Evolutionary conservation across 108 stramenopile species (phyloP).

Genomic region (Cafeteria roenbergensis): DNA sequence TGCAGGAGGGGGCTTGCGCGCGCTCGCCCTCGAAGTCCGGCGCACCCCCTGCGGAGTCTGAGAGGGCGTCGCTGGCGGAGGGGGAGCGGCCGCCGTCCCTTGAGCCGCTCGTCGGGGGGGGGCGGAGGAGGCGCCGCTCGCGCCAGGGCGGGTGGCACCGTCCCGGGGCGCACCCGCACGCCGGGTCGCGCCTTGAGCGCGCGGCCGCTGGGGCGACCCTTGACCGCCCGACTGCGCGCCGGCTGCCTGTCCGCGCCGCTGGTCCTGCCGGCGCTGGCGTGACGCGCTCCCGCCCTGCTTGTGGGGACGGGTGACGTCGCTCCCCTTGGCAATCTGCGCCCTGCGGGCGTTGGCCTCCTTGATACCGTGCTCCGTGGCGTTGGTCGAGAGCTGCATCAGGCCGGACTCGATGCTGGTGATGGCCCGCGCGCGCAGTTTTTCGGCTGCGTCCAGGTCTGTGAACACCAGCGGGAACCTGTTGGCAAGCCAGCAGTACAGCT

Average conservation of each 20-base stretch:
- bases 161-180: background rate
- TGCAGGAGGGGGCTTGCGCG: too few relatives aligned
- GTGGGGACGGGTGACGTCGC: background rate
- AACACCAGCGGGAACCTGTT: background rate
- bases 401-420: background rate
- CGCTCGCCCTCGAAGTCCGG: too few relatives aligned
- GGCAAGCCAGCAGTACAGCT: constrained; percentile 5
- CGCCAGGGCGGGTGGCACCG: too few relatives aligned
- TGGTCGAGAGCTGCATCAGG: too few relatives aligned
- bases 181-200: background rate
- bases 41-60: too few relatives aligned
- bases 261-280: background rate
- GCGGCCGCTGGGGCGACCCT: background rate
- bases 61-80: too few relatives aligned
- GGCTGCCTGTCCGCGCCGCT: too few relatives aligned
- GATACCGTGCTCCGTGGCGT: too few relatives aligned
- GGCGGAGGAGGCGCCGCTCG: too few relatives aligned
- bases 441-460: background rate
- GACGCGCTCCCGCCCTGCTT: background rate
- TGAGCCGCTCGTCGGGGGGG: too few relatives aligned
- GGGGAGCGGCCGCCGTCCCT: too few relatives aligned
- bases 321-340: background rate
- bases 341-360: background rate
- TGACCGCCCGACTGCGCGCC: background rate
- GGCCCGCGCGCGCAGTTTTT: background rate